These are phyloP conservation scores for Fusarium sp. DNA, from an alignment of 2,329 filamentous ascomycete species.

Conservation along the genomic window DNA sequence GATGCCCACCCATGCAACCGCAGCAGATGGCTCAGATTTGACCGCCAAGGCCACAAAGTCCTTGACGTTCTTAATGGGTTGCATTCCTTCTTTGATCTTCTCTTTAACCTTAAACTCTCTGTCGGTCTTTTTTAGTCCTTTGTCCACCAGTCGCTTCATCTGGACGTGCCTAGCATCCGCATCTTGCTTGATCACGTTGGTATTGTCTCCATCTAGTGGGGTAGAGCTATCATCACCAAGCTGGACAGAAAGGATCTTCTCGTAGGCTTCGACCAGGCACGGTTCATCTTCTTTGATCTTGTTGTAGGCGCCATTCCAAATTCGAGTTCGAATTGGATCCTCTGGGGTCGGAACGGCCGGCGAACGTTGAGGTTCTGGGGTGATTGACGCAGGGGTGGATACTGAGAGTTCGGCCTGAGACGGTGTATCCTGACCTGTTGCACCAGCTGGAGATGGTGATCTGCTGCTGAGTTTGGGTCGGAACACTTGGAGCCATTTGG, in stretches of 20 bases:
- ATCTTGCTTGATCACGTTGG: not conserved
- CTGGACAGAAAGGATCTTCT: slow-evolving; percentile 14
- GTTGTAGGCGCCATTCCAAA: slow-evolving; percentile 25
- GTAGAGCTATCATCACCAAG: not conserved
- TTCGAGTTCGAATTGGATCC: not conserved
- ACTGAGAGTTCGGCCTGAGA: not conserved
- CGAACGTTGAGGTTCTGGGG: not conserved
- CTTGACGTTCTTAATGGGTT: not conserved
- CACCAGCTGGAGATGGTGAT: not conserved
- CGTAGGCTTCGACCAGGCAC: slow-evolving; percentile 12
- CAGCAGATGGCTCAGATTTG: not conserved
- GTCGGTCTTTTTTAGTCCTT: not conserved
- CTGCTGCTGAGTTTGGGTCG: not conserved
- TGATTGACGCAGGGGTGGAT: not conserved
- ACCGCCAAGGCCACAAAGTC: not conserved
- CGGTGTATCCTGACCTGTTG: not conserved
- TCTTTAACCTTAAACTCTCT: not conserved
- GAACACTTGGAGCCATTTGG: not conserved
- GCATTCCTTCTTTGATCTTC: not conserved
- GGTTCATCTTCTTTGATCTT: not conserved
- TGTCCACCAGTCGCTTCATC: not conserved
- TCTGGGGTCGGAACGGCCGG: not conserved
- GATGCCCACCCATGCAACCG: slow-evolving; percentile 7
- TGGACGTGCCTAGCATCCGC: not conserved
- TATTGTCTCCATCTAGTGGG: not conserved